Base-by-base conservation (phyloP, 176 grass and related monocot species). In the Hordeum marinum region DNA sequence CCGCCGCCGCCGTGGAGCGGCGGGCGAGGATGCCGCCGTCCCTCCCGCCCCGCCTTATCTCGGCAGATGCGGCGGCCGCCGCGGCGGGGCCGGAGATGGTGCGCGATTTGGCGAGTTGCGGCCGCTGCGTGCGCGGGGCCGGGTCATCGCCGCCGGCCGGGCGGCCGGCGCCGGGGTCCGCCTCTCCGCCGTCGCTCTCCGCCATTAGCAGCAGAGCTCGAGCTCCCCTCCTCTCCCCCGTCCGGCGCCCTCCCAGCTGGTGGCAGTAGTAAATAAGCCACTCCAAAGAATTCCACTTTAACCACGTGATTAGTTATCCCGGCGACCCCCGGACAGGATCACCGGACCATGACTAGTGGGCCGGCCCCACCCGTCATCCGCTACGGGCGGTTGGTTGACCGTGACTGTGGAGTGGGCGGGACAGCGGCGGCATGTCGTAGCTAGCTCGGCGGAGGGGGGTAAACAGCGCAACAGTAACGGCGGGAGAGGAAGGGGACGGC, bases 31-130 rank as follows among this genome's bases (percentile, higher is more conserved):
- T 60, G 80, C n/a, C 27, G 21, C n/a, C 34, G 25, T 83, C 83
- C 41, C 88, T 70, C 23, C 15, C 12, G 18, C 29, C 74, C 4
- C 63, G 46, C 3, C 69, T 15, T 1, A 26, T 42, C 13, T 63
- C 69, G 26, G 85, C 82, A 70, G 60, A 46, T 25, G 71, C 52
- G 50, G 62, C 27, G 17, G 88, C 77, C 26, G 62, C 17, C 26
- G 68, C 29, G 31, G 73, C 52, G 31, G 75, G 84, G 24, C 79
- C 77, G 43, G 86, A 79, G 54, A 80, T 81, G 64, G 80, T 89
- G 63, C 77, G 88, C 14, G 83, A 89, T 82, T 89, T 89, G 77
- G 77, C 84, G 76, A 89, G 82, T 59, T 84, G 87, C 57, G 88
- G 78, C 63, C 88, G 87, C 71, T 78, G 71, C 50, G 71, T 39